Conservation (phyloP, 306 rosid genomes). For the Mimosa pudica region DNA sequence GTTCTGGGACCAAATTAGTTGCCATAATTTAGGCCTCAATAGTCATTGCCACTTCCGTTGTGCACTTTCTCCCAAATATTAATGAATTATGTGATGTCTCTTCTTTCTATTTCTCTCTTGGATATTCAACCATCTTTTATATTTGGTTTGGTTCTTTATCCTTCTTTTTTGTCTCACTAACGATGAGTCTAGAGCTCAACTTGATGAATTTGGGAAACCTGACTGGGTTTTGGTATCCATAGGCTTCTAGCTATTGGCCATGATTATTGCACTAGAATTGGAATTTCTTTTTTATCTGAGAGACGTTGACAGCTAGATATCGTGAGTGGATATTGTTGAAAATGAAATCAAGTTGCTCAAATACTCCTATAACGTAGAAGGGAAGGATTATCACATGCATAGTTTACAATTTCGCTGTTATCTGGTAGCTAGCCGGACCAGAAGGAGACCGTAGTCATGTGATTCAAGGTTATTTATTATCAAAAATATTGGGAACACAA, state of each 20-base stretch:
- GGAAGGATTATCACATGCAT: not conserved
- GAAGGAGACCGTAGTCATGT: conserved; percentile 7
- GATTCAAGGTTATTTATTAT: not conserved
- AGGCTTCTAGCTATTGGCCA: not conserved
- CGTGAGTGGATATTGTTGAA: not conserved
- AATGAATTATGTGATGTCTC: conserved; percentile 33
- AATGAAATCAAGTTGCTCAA: not conserved
- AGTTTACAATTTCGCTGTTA: not conserved
- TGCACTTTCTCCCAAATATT: conserved; percentile 33
- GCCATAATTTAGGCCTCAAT: conserved; percentile 26
- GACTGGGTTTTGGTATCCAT: not conserved
- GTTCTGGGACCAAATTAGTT: not conserved
- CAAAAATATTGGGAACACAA: not conserved
- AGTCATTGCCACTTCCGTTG: conserved; percentile 33
- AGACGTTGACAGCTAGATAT: not conserved
- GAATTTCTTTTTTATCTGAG: not conserved
- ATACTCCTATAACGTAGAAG: not conserved
- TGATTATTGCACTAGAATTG: not conserved
- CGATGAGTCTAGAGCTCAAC: not conserved
- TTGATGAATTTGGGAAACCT: not conserved
- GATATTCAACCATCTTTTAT: not conserved
- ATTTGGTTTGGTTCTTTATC: not conserved
- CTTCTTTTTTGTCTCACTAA: not conserved
- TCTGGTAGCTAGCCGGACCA: not conserved
- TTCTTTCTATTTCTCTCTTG: not conserved